These are phyloP conservation scores for Bacidia rubella DNA, from an alignment of 495 filamentous ascomycete species.

Conservation along the genomic window DNA sequence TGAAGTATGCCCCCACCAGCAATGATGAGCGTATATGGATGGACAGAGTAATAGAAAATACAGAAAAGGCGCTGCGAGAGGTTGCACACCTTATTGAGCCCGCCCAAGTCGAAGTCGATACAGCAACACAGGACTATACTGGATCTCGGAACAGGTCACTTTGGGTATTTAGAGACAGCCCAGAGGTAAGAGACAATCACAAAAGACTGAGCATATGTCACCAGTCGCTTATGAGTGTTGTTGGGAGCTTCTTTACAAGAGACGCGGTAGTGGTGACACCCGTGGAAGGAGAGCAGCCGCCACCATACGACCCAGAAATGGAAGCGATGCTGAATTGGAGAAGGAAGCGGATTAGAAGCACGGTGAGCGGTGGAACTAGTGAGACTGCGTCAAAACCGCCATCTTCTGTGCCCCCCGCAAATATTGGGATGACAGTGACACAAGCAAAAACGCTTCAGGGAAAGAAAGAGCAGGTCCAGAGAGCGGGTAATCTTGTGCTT, in stretches of 20 bases:
- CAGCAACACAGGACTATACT: too few relatives aligned
- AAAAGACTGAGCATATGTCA: constrained; percentile 17
- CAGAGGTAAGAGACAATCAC: constrained; percentile 18
- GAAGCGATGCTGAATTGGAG: background rate
- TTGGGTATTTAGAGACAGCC: constrained; percentile 21
- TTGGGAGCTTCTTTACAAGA: constrained; percentile 16
- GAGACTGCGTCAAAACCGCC: too few relatives aligned
- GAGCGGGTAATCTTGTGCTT: too few relatives aligned
- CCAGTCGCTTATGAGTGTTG: constrained; percentile 16
- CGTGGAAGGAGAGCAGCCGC: background rate
- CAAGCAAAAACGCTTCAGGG: too few relatives aligned
- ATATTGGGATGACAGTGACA: too few relatives aligned
- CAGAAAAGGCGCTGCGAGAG: constrained; percentile 15
- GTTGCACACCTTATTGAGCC: constrained; percentile 18
- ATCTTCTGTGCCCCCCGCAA: too few relatives aligned
- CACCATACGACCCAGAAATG: background rate
- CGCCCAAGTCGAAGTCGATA: constrained; percentile 2
- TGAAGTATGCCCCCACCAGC: constrained; percentile 12
- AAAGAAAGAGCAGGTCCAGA: too few relatives aligned
- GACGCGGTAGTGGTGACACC: background rate
- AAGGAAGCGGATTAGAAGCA: too few relatives aligned
- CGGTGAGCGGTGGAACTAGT: too few relatives aligned
- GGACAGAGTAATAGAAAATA: constrained; percentile 16
- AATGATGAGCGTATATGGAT: constrained; percentile 17
- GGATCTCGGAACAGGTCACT: constrained; percentile 11